Conservation (phyloP, 345 rosid species). For the Eucalyptus caleyi region DNA sequence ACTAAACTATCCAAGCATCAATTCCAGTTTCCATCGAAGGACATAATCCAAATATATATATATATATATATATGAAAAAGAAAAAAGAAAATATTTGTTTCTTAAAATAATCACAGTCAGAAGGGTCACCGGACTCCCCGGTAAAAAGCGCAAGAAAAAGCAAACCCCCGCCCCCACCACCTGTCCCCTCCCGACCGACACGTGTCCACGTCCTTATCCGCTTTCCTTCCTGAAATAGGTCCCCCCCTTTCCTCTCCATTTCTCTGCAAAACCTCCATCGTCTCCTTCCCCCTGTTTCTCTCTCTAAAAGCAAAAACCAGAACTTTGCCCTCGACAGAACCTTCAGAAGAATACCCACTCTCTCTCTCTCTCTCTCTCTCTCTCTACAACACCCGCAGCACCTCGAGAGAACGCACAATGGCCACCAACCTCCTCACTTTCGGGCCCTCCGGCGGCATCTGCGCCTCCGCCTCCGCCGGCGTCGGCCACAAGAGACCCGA, state of each 20-base stretch:
- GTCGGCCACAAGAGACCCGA: neutral
- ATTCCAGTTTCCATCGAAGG: neutral
- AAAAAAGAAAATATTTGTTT: neutral
- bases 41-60: neutral
- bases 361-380: neutral
- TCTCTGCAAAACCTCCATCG: neutral
- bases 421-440: slow-evolving; percentile 33
- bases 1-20: neutral
- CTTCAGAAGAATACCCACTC: neutral
- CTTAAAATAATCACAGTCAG: neutral
- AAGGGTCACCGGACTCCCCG: neutral
- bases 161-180: neutral
- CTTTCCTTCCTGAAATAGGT: neutral
- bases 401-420: slow-evolving; percentile 4
- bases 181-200: neutral
- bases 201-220: neutral
- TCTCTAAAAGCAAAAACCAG: neutral
- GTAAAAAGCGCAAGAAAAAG: neutral
- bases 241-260: no score
- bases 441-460: slow-evolving; percentile 13
- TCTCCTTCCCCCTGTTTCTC: neutral
- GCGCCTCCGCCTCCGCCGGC: slow-evolving; percentile 20
- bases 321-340: neutral
- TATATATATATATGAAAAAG: neutral
- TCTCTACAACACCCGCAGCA: neutral